Base-by-base conservation (phyloP, 1,284 basidiomycete genomes). In the Cystobasidium slooffiae region DNA sequence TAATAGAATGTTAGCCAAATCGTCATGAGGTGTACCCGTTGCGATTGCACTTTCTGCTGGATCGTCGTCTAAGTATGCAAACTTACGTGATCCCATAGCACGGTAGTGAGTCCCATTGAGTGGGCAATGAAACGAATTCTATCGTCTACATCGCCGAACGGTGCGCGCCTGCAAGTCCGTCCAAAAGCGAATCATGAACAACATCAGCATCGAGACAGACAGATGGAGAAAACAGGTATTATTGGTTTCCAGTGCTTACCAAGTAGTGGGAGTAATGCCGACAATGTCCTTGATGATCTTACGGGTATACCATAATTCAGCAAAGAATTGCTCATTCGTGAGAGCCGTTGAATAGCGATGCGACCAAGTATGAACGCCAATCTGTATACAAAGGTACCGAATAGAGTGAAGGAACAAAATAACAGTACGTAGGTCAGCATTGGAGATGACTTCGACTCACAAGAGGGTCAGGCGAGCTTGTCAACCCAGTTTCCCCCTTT, bases 231-330 rank as follows among this genome's bases (percentile, higher is more conserved):
- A 6, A 31, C 4, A 20, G 18, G 2, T 37, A 10, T 39, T 9
- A 14, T 22, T 37, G 24, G 39, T 37, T 37, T 43, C 22, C 10
- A 14, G 2, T 10, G 41, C 31, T 39, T 84, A 85, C 81, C 83
- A 84, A 51, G 79, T 80, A 47, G 41, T 72, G 6, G 84, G 83
- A 1, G 85, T 86, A 16, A 86, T 82, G 63, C 85, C 85, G 6
- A 84, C 78, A 62, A 86, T 79, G 39, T 82, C 81, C 80, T 86
- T 85, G 83, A 86, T 86, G 63, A 80, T 81, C 78, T 85, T 81
- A 74, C 82, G 82, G 39, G 85, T 84, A 82, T 86, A 87, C 80
- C 85, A 87, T 24, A 87, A 82, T 80, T 87, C 86, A 52, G 86
- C 85, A 76, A 87, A 86, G 37, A 83, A 85, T 75, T 84, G 81